Conservation (phyloP, 2,329 filamentous ascomycete genomes). For the Alternaria consortialis region DNA sequence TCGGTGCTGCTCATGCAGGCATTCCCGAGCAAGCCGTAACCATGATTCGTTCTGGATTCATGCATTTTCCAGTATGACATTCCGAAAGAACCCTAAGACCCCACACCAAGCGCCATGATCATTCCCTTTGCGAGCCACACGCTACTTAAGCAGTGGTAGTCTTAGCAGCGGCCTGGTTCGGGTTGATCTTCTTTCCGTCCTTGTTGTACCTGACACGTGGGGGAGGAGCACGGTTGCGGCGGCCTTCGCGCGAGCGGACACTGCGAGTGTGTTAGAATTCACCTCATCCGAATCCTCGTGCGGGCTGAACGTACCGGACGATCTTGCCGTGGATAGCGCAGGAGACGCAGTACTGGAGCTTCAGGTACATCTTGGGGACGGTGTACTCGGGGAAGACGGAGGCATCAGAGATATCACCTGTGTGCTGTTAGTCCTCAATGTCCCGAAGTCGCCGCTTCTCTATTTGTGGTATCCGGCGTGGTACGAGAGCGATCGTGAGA, state of each 20-base stretch:
- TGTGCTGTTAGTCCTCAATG: slow-evolving; percentile 32
- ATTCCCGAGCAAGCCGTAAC: slow-evolving; percentile 40
- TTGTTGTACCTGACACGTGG: slow-evolving; percentile 99
- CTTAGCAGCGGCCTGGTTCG: slow-evolving; percentile 81
- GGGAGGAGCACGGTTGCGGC: slow-evolving; percentile 98
- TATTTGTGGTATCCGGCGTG: slow-evolving; percentile 5
- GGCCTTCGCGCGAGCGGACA: slow-evolving; percentile 95
- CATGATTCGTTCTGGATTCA: slow-evolving; percentile 45
- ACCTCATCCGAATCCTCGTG: slow-evolving; percentile 1
- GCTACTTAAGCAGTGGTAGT: slow-evolving; percentile 48
- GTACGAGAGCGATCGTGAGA: slow-evolving; percentile 45
- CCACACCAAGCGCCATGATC: slow-evolving; percentile 50
- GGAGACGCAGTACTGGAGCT: slow-evolving; percentile 99
- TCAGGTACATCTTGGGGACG: slow-evolving; percentile 99
- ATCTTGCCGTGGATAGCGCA: slow-evolving; percentile 99
- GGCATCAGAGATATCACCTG: slow-evolving; percentile 99
- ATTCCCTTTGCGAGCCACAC: slow-evolving; percentile 30
- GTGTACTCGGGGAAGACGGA: slow-evolving; percentile 99
- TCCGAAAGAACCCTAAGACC: slow-evolving; percentile 45
- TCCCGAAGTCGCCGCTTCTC: slow-evolving; percentile 13
- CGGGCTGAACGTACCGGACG: slow-evolving; percentile 82
- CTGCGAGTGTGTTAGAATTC: slow-evolving; percentile 59
- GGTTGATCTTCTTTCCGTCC: slow-evolving; percentile 99
- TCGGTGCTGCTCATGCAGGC: slow-evolving; percentile 41
- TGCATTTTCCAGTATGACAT: slow-evolving; percentile 49